Percentiles rank a stretch among this genome's conserved stretches.
Evolutionary conservation across 2,329 filamentous ascomycete species (phyloP).

Genomic region (Xylariaceae sp.): DNA sequence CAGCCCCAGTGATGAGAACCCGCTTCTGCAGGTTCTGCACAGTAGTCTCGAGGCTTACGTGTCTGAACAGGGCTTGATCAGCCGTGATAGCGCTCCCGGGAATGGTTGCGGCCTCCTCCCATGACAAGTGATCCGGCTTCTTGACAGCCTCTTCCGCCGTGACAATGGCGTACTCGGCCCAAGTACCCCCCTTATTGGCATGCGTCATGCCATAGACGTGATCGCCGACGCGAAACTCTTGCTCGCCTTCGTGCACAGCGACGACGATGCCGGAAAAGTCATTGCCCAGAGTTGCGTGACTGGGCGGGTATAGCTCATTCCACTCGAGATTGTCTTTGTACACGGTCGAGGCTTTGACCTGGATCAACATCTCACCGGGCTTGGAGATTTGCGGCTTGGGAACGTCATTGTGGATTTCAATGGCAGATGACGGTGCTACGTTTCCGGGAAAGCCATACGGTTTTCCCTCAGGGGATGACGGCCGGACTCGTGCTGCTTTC

Average conservation of each 20-base stretch:
- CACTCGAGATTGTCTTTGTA: neutral
- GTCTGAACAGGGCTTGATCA: constrained; percentile 24
- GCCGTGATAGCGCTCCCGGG: constrained; percentile 22
- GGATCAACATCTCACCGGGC: neutral
- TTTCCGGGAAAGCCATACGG: neutral
- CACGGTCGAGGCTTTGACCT: neutral
- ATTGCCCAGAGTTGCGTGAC: neutral
- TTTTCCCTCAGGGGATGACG: neutral
- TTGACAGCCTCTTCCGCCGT: neutral
- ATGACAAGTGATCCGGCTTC: constrained; percentile 10
- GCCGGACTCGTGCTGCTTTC: neutral
- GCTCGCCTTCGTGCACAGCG: neutral
- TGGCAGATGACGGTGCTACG: neutral
- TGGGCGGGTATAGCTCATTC: neutral
- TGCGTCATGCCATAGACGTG: neutral
- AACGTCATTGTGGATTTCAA: neutral
- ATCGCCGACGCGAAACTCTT: neutral
- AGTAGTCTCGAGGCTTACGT: constrained; percentile 13
- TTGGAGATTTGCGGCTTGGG: neutral
- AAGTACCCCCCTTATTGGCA: neutral
- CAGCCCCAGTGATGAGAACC: constrained; percentile 24
- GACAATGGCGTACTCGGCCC: constrained; percentile 1
- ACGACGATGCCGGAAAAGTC: constrained; percentile 1
- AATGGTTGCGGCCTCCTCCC: constrained; percentile 24
- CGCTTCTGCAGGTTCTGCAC: constrained; percentile 8